Evolutionary conservation across 2,329 filamentous ascomycete genomes (phyloP), one percentile per base, ranked within the genome.

Genomic region (Aaosphaeria pasadenensis): DNA sequence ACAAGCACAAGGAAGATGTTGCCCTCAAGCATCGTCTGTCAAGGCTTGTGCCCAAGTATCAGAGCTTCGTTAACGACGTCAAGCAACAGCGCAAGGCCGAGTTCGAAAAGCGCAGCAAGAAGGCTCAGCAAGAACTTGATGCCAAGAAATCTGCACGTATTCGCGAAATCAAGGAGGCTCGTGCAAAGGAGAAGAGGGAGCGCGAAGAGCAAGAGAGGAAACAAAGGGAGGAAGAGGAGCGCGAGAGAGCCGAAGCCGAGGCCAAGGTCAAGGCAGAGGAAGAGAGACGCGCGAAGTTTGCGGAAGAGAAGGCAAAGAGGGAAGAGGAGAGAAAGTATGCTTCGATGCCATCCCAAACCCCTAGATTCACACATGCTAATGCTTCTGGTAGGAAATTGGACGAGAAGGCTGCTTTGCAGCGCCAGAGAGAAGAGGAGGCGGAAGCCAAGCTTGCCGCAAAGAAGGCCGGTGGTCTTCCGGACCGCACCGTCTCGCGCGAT

Each of bases 1-100:
- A 81, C 60, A 96, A 95, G 77, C 94, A 97, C 79, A 89, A 87
- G 73, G 89, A 91, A 69, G 91, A 89, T 53, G 87, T 99, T 45
- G 88, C 91, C 60, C 83, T 99, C 60, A 97, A 97, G 83, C 87
- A 95, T 73, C 88, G 94, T 67, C 84, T 99, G 44, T 86, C 82
- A 65, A 85, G 91, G 53, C 81, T 99, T 46, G 87, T 97, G 55
- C 82, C 86, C n/a, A 73, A 80, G 46, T 99, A 96, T 74, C 90
- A 94, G 70, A 75, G 77, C 7, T 97, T 96, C 82, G 85, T 88
- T 65, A 79, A 86, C 57, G 85, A 86, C 42, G 84, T 99, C 46
- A 88, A 89, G 53, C 87, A 94, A 71, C 87, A 90, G 66, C 89
- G 92, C 60, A 89, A 90, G 66, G 88, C 95, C 61, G 91, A 97